Evolutionary conservation across 257 asterid genomes (phyloP), one percentile per base, ranked within the genome.

Genomic region (Echites panduratus): DNA sequence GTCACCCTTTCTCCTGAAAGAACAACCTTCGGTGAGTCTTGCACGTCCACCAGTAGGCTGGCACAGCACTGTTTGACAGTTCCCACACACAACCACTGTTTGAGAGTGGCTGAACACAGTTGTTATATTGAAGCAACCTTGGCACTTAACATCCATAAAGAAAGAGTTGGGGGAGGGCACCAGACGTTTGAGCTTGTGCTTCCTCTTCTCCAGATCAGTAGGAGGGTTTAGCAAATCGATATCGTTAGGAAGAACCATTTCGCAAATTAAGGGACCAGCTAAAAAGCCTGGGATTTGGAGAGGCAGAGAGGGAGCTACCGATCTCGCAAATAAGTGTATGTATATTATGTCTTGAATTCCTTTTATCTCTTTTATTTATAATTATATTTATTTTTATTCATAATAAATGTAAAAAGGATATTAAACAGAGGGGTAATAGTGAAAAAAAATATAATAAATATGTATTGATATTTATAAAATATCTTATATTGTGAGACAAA

Each of bases 131-230:
- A 89, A 86, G 84, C 90, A 89, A 38, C 90, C 95, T 67, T 86
- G 90, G 19, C 89, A 89, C 73, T 87, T 87, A 10, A 89, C 92
- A 76, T 87, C 87, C 89, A 87, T 85, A 79, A 81, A 85, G 73
- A 85, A 87, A 2, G 89, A 87, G 63, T 84, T 81, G 2, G 87
- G 86, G 8, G 89, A 87, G 8, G 85, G 85, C 9, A 87, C 89
- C 14, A 87, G 82, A n/a, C 87, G 89, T 88, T 87, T 89, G 66
- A 87, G 90, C 84, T 89, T 89, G 81, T 89, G 92, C 88, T 89
- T 89, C 82, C 84, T 89, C 85, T 89, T 87, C 84, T 89, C 96
- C 50, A 85, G 78, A 72, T 89, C 90, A 44, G 88, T 86, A 61
- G 91, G 87, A 7, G 96, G 93, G 82, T 89, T 86, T 64, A 87